Conservation (phyloP, 176 grass and related monocot species). For the Avena eriantha region DNA sequence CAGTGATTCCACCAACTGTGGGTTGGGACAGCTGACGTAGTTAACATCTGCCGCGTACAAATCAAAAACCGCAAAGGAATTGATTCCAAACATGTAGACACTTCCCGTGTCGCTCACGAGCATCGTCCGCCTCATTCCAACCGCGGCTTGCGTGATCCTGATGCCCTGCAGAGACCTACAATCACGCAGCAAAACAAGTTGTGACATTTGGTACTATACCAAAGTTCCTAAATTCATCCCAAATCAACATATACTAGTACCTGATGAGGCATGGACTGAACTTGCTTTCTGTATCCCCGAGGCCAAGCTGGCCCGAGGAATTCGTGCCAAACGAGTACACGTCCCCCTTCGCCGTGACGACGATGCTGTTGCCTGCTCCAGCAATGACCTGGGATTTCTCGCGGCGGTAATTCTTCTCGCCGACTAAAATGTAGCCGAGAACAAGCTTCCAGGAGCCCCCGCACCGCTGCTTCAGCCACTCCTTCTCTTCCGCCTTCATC, state of each 20-base stretch:
- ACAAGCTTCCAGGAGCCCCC: constrained; percentile 80
- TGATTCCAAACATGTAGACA: constrained; percentile 57
- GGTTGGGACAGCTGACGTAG: constrained; percentile 46
- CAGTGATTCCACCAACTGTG: constrained; percentile 68
- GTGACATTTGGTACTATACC: background rate
- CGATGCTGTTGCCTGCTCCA: constrained; percentile 61
- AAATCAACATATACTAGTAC: constrained; percentile 46
- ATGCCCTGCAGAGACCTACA: constrained; percentile 71
- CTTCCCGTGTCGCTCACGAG: constrained; percentile 67
- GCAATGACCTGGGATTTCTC: constrained; percentile 62
- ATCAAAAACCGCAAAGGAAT: constrained; percentile 42
- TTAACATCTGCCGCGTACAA: constrained; percentile 9
- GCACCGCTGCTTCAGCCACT: constrained; percentile 51
- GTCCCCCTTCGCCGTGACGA: constrained; percentile 49
- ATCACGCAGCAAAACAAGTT: constrained; percentile 15
- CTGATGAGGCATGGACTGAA: constrained; percentile 64
- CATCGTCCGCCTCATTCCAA: constrained; percentile 61
- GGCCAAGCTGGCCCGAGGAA: constrained; percentile 63
- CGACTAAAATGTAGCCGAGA: constrained; percentile 62
- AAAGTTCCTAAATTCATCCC: background rate
- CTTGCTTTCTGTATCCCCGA: constrained; percentile 56
- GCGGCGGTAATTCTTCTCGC: constrained; percentile 63
- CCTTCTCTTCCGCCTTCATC: constrained; percentile 50
- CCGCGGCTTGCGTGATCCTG: constrained; percentile 68
- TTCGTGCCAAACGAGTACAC: constrained; percentile 74